A percentile compares a stretch with the other conserved stretches of the same genome.
Conservation (phyloP, 2,329 filamentous ascomycete genomes). For the Microcyclospora tardicrescens region DNA sequence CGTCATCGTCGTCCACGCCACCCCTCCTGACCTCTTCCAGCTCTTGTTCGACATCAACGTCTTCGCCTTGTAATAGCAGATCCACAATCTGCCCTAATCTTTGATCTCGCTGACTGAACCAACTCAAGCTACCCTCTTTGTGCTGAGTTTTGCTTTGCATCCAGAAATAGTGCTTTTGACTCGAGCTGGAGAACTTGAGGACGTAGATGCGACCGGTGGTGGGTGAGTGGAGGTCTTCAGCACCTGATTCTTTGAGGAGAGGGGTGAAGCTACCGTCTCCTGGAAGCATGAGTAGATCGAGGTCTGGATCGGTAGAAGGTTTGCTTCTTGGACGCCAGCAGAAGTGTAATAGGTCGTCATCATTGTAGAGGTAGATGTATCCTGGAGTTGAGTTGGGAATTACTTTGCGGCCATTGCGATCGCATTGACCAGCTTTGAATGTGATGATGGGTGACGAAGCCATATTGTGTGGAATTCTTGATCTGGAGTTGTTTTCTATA, state of each 20-base stretch:
- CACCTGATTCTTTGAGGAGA: conserved; percentile 26
- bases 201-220: conserved; percentile 82
- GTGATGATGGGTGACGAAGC: conserved; percentile 77
- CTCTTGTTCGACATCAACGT: conserved; percentile 65
- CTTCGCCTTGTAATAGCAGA: conserved; percentile 71
- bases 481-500: no score
- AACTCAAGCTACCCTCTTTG: conserved; percentile 54
- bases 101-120: conserved; percentile 72
- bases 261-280: conserved; percentile 76
- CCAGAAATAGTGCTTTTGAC: conserved; percentile 89
- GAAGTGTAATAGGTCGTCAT: conserved; percentile 91
- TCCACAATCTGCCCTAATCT: conserved; percentile 85
- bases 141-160: conserved; percentile 82
- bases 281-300: conserved; percentile 91
- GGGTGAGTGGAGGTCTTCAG: conserved; percentile 47
- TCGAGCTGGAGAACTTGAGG: conserved; percentile 87
- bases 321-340: conserved; percentile 81
- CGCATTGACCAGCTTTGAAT: conserved; percentile 89
- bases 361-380: conserved; percentile 83
- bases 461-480: conserved; percentile 40
- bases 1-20: conserved; percentile 42
- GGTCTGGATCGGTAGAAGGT: conserved; percentile 57
- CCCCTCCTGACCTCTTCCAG: conserved; percentile 47
- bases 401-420: conserved; percentile 49
- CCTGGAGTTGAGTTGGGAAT: conserved; percentile 60